These are phyloP conservation scores for Plantago elongata DNA, from an alignment of 257 asterid genomes.

Conservation along the genomic window DNA sequence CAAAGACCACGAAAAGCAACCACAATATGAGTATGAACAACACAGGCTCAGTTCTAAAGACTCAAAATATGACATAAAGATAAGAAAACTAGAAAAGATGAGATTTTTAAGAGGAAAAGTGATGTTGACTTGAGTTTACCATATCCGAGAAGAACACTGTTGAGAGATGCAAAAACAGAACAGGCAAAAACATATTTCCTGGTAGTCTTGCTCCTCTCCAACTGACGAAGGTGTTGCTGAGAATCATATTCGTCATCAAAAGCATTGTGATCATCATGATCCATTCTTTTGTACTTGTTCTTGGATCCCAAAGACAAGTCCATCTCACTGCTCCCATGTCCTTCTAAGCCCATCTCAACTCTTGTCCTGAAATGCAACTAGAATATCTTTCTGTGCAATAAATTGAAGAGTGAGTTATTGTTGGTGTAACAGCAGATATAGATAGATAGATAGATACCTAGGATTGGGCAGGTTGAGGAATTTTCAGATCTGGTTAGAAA, in stretches of 20 bases:
- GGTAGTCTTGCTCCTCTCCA: constrained; percentile 45
- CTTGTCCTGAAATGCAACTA: not conserved
- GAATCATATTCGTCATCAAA: constrained; percentile 44
- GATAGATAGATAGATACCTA: no score
- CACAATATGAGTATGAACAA: no score
- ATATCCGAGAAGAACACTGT: constrained; percentile 88
- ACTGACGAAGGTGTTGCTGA: constrained; percentile 41
- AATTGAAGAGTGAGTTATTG: not conserved
- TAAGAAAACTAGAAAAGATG: not conserved
- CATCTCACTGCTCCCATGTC: constrained; percentile 48
- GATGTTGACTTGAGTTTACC: constrained; percentile 31
- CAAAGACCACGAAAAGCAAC: no score
- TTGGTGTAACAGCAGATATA: no score
- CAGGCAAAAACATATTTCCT: constrained; percentile 84
- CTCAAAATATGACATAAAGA: not conserved
- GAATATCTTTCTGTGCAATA: not conserved
- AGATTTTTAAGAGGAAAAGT: not conserved
- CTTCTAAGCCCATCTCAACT: constrained; percentile 52
- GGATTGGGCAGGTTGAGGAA: not conserved
- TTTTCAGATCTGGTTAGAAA: not conserved
- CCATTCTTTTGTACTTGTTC: constrained; percentile 72
- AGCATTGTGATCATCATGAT: constrained; percentile 34
- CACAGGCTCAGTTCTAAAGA: no score
- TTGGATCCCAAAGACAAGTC: constrained; percentile 45
- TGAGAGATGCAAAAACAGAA: constrained; percentile 93